phyloP scores from a whole-genome alignment of 108 stramenopile genomes.

The Cyclostephanos invisitatus region DNA sequence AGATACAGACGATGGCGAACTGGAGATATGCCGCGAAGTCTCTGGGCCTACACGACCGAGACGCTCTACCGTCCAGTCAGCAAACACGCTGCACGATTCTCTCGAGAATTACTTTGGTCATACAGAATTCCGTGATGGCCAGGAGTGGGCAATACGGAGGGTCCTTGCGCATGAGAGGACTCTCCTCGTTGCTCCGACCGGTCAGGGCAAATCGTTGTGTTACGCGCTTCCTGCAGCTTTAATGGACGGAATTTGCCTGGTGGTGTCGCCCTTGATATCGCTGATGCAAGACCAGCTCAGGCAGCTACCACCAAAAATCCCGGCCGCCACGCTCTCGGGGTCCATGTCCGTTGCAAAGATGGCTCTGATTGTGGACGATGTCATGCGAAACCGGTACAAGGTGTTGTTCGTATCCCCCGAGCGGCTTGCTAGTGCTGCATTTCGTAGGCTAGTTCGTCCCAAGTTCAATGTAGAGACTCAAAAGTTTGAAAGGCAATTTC shows the following conservation, averaged over 20 bases:
- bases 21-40: conserved; percentile 45
- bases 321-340: conserved; percentile 86
- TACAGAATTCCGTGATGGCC: conserved; percentile 77
- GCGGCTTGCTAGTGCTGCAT: conserved; percentile 83
- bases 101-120: conserved; percentile 73
- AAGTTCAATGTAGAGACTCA: conserved; percentile 76
- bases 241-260: conserved; percentile 90
- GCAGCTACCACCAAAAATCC: conserved; percentile 81
- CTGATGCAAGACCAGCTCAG: conserved; percentile 95
- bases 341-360: conserved; percentile 61
- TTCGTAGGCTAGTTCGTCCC: conserved; percentile 81
- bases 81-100: conserved; percentile 35
- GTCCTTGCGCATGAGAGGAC: conserved; percentile 69
- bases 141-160: conserved; percentile 91
- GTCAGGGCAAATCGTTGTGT: conserved; percentile 95
- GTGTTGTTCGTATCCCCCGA: conserved; percentile 94
- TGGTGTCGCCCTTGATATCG: conserved; percentile 95
- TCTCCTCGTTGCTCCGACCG: conserved; percentile 96
- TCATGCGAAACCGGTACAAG: conserved; percentile 73
- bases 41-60: not conserved
- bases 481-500: conserved; percentile 64
- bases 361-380: conserved; percentile 83
- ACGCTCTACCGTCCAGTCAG: conserved; percentile 7
- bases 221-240: conserved; percentile 95
- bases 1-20: conserved; percentile 53